A percentile compares a stretch with the other conserved stretches of the same genome.
These are phyloP conservation scores for Heteromeles arbutifolia DNA, from an alignment of 306 rosid genomes.

Conservation along the genomic window DNA sequence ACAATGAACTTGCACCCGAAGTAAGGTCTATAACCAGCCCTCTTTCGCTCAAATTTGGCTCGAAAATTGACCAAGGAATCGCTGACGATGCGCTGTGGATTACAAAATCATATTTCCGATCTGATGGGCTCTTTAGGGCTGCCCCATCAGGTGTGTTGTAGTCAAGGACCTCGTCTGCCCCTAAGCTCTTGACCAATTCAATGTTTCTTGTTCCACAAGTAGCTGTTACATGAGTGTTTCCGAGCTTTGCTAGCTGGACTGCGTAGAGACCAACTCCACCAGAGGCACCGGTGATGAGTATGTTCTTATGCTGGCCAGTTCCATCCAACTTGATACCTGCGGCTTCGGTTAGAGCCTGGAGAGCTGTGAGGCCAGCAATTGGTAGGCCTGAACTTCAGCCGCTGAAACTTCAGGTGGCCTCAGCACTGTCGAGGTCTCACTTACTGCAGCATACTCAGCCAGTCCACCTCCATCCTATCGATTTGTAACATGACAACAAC, in stretches of 20 bases:
- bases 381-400: slow-evolving; percentile 49
- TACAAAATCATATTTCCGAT: slow-evolving; percentile 55
- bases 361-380: slow-evolving; percentile 61
- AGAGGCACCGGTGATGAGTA: slow-evolving; percentile 68
- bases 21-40: slow-evolving; percentile 59
- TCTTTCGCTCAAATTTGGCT: slow-evolving; percentile 34
- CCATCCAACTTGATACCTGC: slow-evolving; percentile 46
- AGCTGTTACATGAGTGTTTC: slow-evolving; percentile 70
- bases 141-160: slow-evolving; percentile 63
- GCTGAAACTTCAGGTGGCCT: slow-evolving; percentile 51
- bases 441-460: slow-evolving; percentile 52
- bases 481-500: not conserved
- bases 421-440: slow-evolving; percentile 37
- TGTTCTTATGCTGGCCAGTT: slow-evolving; percentile 33
- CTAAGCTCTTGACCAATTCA: slow-evolving; percentile 47
- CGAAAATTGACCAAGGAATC: slow-evolving; percentile 61
- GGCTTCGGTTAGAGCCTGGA: slow-evolving; percentile 43
- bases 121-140: slow-evolving; percentile 58
- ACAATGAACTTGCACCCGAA: slow-evolving; percentile 16
- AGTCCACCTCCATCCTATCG: slow-evolving; percentile 62
- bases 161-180: slow-evolving; percentile 71
- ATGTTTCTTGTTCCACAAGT: slow-evolving; percentile 75
- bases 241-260: slow-evolving; percentile 71
- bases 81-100: slow-evolving; percentile 48
- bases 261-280: slow-evolving; percentile 82